A percentile compares a stretch with the other conserved stretches of the same genome.
Evolutionary conservation across 495 filamentous ascomycete genomes (phyloP).

Genomic region (Penicillium salamii): DNA sequence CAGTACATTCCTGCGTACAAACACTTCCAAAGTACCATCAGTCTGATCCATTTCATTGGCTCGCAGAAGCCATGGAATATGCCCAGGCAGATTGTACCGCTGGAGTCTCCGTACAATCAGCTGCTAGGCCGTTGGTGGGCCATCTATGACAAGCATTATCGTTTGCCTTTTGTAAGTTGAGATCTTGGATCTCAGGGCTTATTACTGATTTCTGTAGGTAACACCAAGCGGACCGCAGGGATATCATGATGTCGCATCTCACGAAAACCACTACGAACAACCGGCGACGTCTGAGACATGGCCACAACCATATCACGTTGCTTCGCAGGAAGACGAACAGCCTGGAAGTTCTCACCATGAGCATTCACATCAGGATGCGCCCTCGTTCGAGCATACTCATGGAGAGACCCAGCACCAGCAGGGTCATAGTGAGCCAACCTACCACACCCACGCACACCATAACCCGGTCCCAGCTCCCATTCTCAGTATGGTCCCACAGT

Average conservation of each 20-base stretch:
- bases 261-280: background rate
- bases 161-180: constrained; percentile 31
- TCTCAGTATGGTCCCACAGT: constrained; percentile 41
- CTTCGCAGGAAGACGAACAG: background rate
- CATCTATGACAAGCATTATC: constrained; percentile 83
- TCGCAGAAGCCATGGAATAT: constrained; percentile 83
- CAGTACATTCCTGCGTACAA: constrained; percentile 93
- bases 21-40: constrained; percentile 86
- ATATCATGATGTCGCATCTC: background rate
- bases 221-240: background rate
- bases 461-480: constrained; percentile 11
- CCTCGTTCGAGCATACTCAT: background rate
- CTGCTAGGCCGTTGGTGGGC: constrained; percentile 86
- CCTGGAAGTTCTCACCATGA: constrained; percentile 1
- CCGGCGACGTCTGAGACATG: background rate
- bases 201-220: constrained; percentile 20
- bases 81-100: constrained; percentile 57
- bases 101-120: constrained; percentile 70
- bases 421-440: background rate
- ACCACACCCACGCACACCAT: background rate
- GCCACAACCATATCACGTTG: constrained; percentile 8
- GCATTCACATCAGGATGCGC: background rate
- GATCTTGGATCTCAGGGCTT: background rate
- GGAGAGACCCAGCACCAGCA: background rate
- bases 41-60: constrained; percentile 91